Base-by-base conservation (phyloP, 441 rosid species). In the Aquilaria agallochum region DNA sequence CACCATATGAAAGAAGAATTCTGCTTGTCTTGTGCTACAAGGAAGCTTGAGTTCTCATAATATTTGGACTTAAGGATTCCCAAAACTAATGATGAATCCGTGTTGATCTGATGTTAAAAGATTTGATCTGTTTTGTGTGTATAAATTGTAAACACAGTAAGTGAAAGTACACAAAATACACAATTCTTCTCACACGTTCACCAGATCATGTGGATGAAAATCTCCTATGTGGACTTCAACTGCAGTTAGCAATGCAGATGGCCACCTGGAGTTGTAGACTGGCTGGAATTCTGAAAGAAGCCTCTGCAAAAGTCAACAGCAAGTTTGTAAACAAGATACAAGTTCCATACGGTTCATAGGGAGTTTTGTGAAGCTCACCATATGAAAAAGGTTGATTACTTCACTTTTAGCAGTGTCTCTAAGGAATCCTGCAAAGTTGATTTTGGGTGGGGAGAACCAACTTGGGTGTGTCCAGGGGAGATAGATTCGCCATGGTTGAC, bases 371-470 rank as follows among this genome's bases (percentile, higher is more conserved):
- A 13, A 50, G 10, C 30, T 13, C 11, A 50, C 53, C 11, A 10
- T 13, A 50, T 13, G 14, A 20, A 50, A 50, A 13, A 50, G 12
- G 53, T 12, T 50, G 53, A 50, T 50, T 50, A 8, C 53, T 50
- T 50, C 30, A 7, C 53, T 1, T 50, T 10, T 50, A 12, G 53
- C 2, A 50, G 53, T 50, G 8, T 20, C 14, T 9, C 14, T 3
- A 13, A 50, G 30, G 53, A 20, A 20, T 13, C 11, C 12, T 50
- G 11, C 11, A 13, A 50, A 20, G 53, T 50, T 13, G 53, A 50
- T 20, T 50, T 50, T 50, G 53, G 53, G 14, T 50, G 53, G 53
- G 53, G 53, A 13, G 30, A 13, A 50, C 53, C 53, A 50, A 50
- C 13, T 3, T 50, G 53, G 53, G 53, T 50, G 2, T 13, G 53